phyloP scores from a whole-genome alignment of 495 filamentous ascomycete genomes.

The Endocarpon pusillum region DNA sequence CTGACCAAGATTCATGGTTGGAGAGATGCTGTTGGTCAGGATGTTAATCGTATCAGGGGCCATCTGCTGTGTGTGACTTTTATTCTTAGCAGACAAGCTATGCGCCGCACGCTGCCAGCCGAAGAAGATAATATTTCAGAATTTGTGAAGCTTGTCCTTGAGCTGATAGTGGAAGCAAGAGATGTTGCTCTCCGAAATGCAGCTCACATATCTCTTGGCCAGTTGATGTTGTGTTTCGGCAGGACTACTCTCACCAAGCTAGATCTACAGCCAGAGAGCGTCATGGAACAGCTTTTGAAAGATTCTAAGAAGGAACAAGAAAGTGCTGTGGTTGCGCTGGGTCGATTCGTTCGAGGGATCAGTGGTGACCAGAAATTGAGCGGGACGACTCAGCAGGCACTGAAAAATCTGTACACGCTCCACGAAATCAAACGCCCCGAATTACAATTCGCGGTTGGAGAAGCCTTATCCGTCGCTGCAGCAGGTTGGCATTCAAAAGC shows the following conservation, averaged over 20 bases:
- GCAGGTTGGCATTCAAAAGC: conserved; percentile 63
- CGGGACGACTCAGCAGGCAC: conserved; percentile 22
- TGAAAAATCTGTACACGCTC: conserved; percentile 48
- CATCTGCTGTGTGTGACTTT: conserved; percentile 39
- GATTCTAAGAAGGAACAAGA: conserved; percentile 70
- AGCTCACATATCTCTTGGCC: conserved; percentile 48
- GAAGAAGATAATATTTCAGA: conserved; percentile 18
- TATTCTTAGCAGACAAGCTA: conserved; percentile 39
- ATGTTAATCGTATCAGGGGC: conserved; percentile 42
- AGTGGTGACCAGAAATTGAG: conserved; percentile 8
- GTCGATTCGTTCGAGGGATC: conserved; percentile 29
- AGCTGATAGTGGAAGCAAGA: conserved; percentile 29
- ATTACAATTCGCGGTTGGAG: conserved; percentile 74
- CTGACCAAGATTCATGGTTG: conserved; percentile 26
- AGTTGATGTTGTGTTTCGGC: conserved; percentile 68
- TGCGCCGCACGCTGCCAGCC: conserved; percentile 21
- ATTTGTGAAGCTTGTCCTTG: conserved; percentile 25
- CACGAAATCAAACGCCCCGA: conserved; percentile 74
- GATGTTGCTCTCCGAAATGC: conserved; percentile 42
- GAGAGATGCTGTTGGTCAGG: conserved; percentile 41
- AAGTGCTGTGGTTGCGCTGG: conserved; percentile 58
- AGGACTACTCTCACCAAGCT: too few relatives aligned
- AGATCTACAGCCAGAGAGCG: too few relatives aligned
- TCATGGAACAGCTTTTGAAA: conserved; percentile 40
- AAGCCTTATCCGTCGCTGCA: conserved; percentile 60